Evolutionary conservation across 148 eudicot species (phyloP).

Genomic region (Rhododendron simsii): DNA sequence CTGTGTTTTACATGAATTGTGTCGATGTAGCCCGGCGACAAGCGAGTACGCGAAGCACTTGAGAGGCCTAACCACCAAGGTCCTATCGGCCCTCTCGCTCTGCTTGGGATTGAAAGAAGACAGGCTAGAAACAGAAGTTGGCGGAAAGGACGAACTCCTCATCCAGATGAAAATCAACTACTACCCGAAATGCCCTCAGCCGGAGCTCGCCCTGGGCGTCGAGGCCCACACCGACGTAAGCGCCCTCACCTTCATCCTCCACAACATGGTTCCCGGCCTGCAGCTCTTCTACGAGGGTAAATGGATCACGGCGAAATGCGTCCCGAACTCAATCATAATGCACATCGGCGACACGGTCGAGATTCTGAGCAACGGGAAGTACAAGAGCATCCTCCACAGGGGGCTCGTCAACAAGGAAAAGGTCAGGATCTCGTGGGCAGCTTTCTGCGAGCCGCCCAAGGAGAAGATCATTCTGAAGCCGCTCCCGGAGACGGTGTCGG

Average conservation of each 20-base stretch:
- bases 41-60: slow-evolving; percentile 67
- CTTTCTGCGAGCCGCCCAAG: slow-evolving; percentile 91
- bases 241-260: slow-evolving; percentile 84
- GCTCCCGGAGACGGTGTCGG: slow-evolving; percentile 61
- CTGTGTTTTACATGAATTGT: neutral
- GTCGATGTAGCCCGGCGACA: slow-evolving; percentile 56
- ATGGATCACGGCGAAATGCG: slow-evolving; percentile 90
- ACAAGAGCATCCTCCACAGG: slow-evolving; percentile 86
- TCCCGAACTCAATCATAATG: slow-evolving; percentile 88
- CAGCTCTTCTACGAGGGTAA: slow-evolving; percentile 77
- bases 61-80: slow-evolving; percentile 55
- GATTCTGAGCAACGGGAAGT: slow-evolving; percentile 87
- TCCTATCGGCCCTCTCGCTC: slow-evolving; percentile 58
- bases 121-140: slow-evolving; percentile 75
- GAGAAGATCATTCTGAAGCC: slow-evolving; percentile 85
- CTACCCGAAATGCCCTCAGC: slow-evolving; percentile 97
- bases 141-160: slow-evolving; percentile 69
- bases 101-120: slow-evolving; percentile 74
- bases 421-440: slow-evolving; percentile 94
- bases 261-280: slow-evolving; percentile 98
- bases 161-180: slow-evolving; percentile 88
- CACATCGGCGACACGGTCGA: slow-evolving; percentile 90
- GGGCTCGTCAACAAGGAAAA: slow-evolving; percentile 90
- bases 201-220: slow-evolving; percentile 87
- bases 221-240: slow-evolving; percentile 94